Conservation (phyloP, 768 basidiomycete genomes). For the Leucosporidium yakuticum region DNA sequence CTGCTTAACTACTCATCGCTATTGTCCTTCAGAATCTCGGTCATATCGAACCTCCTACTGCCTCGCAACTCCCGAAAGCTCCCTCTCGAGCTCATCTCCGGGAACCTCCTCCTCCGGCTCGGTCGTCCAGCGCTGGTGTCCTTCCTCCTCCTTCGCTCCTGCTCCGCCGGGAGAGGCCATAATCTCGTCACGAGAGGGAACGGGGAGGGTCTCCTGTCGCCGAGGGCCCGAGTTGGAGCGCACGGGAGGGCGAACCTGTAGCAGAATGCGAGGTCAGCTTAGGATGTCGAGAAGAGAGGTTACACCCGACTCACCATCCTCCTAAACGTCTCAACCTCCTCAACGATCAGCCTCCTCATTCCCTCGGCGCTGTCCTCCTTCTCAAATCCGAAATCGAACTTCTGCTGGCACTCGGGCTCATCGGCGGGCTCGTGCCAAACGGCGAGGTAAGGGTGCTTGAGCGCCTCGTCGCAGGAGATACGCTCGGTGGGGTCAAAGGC, state of each 20-base stretch:
- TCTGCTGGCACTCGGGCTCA: conserved; percentile 41
- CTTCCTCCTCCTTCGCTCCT: conserved; percentile 52
- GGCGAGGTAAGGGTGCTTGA: conserved; percentile 79
- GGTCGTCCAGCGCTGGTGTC: conserved; percentile 46
- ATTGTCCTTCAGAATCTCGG: no score
- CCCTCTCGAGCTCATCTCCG: conserved; percentile 74
- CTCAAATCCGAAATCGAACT: conserved; percentile 95
- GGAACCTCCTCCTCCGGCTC: conserved; percentile 78
- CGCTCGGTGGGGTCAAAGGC: conserved; percentile 95
- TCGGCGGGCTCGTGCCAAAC: conserved; percentile 88
- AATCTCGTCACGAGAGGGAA: conserved; percentile 75
- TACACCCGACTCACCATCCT: conserved; percentile 62
- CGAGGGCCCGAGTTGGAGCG: neutral
- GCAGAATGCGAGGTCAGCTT: neutral
- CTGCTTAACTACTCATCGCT: no score
- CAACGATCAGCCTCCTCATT: conserved; percentile 91
- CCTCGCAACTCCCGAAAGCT: conserved; percentile 56
- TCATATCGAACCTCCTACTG: no score
- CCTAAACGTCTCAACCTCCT: conserved; percentile 85
- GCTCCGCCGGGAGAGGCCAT: conserved; percentile 70
- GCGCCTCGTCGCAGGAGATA: conserved; percentile 90
- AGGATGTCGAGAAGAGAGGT: conserved; percentile 2
- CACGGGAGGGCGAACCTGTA: conserved; percentile 4
- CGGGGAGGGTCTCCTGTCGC: conserved; percentile 55
- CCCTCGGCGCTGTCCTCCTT: conserved; percentile 94